A percentile compares a stretch with the other conserved stretches of the same genome.
These are phyloP conservation scores for Mycena galopus DNA, from an alignment of 768 basidiomycete species.

Conservation along the genomic window DNA sequence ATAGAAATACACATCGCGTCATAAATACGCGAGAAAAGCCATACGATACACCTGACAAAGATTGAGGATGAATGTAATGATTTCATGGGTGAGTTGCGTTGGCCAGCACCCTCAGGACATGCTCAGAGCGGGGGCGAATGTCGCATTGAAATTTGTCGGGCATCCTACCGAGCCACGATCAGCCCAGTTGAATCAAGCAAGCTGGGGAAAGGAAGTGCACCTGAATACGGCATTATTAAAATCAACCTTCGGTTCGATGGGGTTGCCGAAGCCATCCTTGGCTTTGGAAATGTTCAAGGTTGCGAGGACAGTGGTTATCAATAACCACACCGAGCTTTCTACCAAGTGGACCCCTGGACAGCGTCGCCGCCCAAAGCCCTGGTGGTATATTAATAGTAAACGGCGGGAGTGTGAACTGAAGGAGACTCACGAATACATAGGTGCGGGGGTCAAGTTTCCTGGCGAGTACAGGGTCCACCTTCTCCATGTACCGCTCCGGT, in stretches of 20 bases:
- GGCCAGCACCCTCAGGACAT: conserved; percentile 54
- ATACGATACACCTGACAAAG: not conserved
- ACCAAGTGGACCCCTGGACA: conserved; percentile 77
- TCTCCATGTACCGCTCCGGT: conserved; percentile 41
- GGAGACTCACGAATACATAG: conserved; percentile 33
- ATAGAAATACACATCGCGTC: conserved; percentile 30
- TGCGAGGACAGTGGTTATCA: conserved; percentile 69
- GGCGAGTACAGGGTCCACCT: conserved; percentile 31
- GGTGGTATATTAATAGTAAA: not conserved
- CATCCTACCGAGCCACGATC: conserved; percentile 46
- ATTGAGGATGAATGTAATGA: no score
- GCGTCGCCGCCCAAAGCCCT: conserved; percentile 60
- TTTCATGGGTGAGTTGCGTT: conserved; percentile 36
- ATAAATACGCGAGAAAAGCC: conserved; percentile 36
- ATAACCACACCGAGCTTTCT: conserved; percentile 73
- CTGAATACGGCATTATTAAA: conserved; percentile 77
- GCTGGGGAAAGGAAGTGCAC: conserved; percentile 47
- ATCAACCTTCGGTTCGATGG: conserved; percentile 60
- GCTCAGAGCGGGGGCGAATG: conserved; percentile 64
- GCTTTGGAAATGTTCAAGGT: conserved; percentile 68
- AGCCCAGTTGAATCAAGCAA: not conserved
- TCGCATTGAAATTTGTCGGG: conserved; percentile 63
- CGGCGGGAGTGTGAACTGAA: no score
- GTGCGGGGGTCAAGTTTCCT: conserved; percentile 32
- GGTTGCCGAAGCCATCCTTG: conserved; percentile 61